Evolutionary conservation across 1,284 basidiomycete genomes (phyloP), one percentile per base, ranked within the genome.

Genomic region (Cryptococcus wingfieldii): DNA sequence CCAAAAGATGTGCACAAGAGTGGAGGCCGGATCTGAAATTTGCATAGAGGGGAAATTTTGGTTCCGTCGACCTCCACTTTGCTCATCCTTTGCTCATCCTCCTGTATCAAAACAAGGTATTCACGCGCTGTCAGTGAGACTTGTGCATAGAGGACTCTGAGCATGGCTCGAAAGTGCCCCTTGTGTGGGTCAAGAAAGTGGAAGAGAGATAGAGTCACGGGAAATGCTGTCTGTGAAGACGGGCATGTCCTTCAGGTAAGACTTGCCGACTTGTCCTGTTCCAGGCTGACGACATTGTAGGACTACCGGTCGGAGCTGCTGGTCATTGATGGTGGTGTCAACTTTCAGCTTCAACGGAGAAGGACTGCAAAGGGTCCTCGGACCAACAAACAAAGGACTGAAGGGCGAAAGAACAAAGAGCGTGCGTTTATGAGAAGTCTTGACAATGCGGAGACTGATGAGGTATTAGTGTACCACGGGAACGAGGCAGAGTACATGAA

Each of bases 401-500:
- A 61, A 28, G 71, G 74, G 3, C 55, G 56, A 27, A 56, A 55
- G 18, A 70, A 77, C 53, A 53, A 57, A 19, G 62, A 71, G 28
- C 66, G 74, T 76, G 39, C 59, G 72, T 59, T 2, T 12, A 38
- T n/a, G 34, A n/a, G 41, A 52, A 25, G n/a, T 19, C 42, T 25
- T 34, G 31, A 34, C 31, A 34, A 34, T 34, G 10, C 10, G 31
- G 6, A 34, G 10, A 34, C 31, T 34, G 31, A 34, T 34, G 31
- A 34, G 6, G 18, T 28, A 16, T 14, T 67, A 93, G 91, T 88
- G 47, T 91, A 90, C 67, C 86, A 90, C 63, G 90, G 89, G 9
- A 80, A 83, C 19, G 81, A 86, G 51, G 88, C 85, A 3, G 82
- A 85, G 45, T 90, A 82, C 68, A 83, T 87, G 53, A 89, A 89